Conservation (phyloP, 805 yeast genomes). For the Candida pini region DNA sequence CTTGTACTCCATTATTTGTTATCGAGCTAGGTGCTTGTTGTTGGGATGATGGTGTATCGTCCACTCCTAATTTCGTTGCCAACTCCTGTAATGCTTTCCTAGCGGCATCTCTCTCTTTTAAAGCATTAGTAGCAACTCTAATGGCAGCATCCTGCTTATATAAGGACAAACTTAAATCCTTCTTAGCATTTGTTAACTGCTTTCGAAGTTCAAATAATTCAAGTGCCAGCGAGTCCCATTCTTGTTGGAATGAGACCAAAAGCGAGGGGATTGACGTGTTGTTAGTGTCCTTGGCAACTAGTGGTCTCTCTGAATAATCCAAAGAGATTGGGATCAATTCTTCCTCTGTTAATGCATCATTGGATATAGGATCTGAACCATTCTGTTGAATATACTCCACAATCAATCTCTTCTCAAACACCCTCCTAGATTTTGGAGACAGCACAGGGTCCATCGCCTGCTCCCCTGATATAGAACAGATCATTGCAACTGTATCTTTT, state of each 20-base stretch:
- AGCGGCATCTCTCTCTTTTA: slow-evolving; percentile 74
- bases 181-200: slow-evolving; percentile 57
- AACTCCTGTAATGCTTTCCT: slow-evolving; percentile 56
- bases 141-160: slow-evolving; percentile 90
- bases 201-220: slow-evolving; percentile 75
- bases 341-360: slow-evolving; percentile 50
- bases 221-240: slow-evolving; percentile 83
- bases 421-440: slow-evolving; percentile 61
- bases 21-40: too few relatives aligned
- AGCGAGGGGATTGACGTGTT: slow-evolving; percentile 71
- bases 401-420: slow-evolving; percentile 63
- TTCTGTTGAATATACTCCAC: slow-evolving; percentile 57
- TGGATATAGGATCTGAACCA: slow-evolving; percentile 71
- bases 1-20: too few relatives aligned
- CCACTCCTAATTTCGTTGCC: slow-evolving; percentile 34
- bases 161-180: slow-evolving; percentile 70
- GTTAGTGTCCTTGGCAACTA: slow-evolving; percentile 28
- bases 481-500: too few relatives aligned
- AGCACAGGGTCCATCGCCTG: slow-evolving; percentile 67
- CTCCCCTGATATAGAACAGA: slow-evolving; percentile 56
- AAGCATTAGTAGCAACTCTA: slow-evolving; percentile 70
- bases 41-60: slow-evolving; percentile 11
- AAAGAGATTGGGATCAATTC: slow-evolving; percentile 46
- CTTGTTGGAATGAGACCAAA: slow-evolving; percentile 71
- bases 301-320: slow-evolving; percentile 11